phyloP scores from a whole-genome alignment of 305 asterid genomes.

The Fraxinus platypoda region DNA sequence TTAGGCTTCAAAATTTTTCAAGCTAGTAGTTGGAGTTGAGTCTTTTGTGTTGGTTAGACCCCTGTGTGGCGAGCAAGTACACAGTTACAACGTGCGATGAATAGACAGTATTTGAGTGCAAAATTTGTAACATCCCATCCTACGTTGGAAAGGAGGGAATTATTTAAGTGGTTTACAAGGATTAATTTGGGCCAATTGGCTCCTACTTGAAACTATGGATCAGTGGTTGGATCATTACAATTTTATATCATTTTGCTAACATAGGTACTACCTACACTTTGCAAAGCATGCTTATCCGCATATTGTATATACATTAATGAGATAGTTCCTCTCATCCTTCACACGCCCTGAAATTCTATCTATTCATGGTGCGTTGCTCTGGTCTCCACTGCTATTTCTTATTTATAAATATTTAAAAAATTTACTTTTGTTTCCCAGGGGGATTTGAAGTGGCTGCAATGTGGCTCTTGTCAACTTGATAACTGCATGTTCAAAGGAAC shows the following conservation, averaged over 20 bases:
- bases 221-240: neutral
- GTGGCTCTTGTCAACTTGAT: conserved; percentile 21
- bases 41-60: neutral
- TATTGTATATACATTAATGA: neutral
- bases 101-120: neutral
- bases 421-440: conserved; percentile 22
- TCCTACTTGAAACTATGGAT: neutral
- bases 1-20: neutral
- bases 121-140: neutral
- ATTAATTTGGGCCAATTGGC: neutral
- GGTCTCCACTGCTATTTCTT: neutral
- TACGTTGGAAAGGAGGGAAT: neutral
- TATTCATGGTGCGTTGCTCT: neutral
- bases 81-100: neutral
- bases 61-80: neutral
- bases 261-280: neutral
- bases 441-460: conserved; percentile 21
- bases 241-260: neutral
- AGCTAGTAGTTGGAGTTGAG: neutral
- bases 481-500: conserved; percentile 22
- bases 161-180: neutral
- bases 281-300: neutral
- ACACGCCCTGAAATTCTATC: neutral
- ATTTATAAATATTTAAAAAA: neutral
- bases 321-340: neutral